Percentiles rank a stretch among this genome's conserved stretches.
Evolutionary conservation across 345 rosid genomes (phyloP).

Genomic region (Clausena lansium): DNA sequence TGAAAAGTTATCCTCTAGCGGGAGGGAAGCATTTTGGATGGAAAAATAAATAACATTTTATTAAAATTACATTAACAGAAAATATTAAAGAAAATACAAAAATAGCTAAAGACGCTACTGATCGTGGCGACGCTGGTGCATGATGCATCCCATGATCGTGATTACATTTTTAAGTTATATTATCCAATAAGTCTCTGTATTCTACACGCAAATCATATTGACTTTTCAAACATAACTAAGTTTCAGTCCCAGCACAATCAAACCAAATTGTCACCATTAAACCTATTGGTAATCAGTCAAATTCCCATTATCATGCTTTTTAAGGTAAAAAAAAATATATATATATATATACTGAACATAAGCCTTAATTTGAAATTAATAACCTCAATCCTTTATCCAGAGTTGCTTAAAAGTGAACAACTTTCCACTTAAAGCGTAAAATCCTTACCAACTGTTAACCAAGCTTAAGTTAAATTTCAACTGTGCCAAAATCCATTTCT

Average conservation of each 20-base stretch:
- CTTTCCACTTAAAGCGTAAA: not conserved
- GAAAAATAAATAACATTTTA: no score
- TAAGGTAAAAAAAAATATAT: not conserved
- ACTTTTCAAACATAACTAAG: not conserved
- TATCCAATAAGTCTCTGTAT: no score
- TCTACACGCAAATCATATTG: no score
- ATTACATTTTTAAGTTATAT: no score
- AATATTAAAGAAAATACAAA: no score
- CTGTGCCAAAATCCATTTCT: not conserved
- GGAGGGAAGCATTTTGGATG: no score
- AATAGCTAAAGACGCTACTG: no score
- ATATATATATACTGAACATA: not conserved
- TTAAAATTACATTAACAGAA: no score
- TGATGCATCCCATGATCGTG: no score
- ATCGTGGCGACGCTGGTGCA: no score
- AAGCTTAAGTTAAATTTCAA: not conserved
- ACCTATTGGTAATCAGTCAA: not conserved
- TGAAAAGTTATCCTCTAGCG: no score
- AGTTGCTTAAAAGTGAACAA: not conserved
- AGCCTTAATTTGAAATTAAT: not conserved
- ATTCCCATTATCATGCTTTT: not conserved
- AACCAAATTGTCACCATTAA: not conserved
- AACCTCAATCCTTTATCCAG: not conserved
- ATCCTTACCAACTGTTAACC: not conserved
- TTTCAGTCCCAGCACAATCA: not conserved